Percentiles rank a stretch among this genome's conserved stretches.
Evolutionary conservation across 2,329 filamentous ascomycete genomes (phyloP).

Genomic region (Passalora sequoiae): DNA sequence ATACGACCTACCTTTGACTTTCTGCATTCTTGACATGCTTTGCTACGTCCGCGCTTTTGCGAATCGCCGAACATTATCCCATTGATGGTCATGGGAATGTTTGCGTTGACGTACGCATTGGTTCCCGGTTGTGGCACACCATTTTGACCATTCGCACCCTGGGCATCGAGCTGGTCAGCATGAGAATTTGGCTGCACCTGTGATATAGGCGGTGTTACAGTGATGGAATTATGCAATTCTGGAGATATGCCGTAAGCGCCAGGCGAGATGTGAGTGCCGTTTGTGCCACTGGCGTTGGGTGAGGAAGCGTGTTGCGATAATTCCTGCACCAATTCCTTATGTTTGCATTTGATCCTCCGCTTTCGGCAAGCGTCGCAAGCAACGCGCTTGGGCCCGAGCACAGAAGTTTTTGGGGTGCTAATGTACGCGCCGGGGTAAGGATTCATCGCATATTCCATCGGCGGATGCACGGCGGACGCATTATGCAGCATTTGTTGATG

Average conservation of each 20-base stretch:
- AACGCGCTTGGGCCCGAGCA: slow-evolving; percentile 55
- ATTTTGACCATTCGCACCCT: slow-evolving; percentile 6
- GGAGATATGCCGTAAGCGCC: slow-evolving; percentile 16
- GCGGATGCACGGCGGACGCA: slow-evolving; percentile 17
- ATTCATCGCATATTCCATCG: slow-evolving; percentile 27
- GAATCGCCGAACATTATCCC: slow-evolving; percentile 51
- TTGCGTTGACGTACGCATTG: slow-evolving; percentile 31
- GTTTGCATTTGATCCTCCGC: slow-evolving; percentile 58
- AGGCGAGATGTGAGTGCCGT: slow-evolving; percentile 8
- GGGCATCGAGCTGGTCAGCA: slow-evolving; percentile 13
- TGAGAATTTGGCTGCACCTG: background rate
- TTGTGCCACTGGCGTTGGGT: too few species aligned
- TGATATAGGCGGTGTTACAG: slow-evolving; percentile 20
- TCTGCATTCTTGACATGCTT: slow-evolving; percentile 61
- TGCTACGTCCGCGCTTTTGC: slow-evolving; percentile 45
- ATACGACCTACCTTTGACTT: slow-evolving; percentile 62
- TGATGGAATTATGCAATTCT: slow-evolving; percentile 29
- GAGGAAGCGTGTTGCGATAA: too few species aligned
- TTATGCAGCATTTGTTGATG: slow-evolving; percentile 22
- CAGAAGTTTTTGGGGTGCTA: slow-evolving; percentile 52
- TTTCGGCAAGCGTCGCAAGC: slow-evolving; percentile 60
- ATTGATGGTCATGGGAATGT: slow-evolving; percentile 49
- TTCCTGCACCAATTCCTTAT: slow-evolving; percentile 51
- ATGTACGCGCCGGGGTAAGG: slow-evolving; percentile 32
- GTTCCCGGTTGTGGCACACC: slow-evolving; percentile 27